Evolutionary conservation across 352 stramenopile species (phyloP).

Genomic region (Pythium sukuiense): DNA sequence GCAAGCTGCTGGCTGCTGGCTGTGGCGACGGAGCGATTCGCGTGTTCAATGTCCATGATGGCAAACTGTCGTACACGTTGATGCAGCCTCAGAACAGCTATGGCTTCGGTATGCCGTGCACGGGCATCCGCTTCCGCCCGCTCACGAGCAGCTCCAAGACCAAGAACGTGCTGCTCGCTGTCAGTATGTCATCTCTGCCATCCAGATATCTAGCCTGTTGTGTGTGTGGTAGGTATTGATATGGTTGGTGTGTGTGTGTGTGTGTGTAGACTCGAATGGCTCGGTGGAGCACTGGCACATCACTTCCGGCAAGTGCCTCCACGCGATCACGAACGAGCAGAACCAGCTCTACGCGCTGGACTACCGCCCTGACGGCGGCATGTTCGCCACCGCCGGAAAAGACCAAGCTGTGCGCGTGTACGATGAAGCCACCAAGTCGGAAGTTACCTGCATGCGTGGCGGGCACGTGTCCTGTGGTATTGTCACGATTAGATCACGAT

Average conservation of each 20-base stretch:
- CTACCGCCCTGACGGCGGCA: conserved; percentile 80
- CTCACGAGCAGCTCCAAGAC: conserved; percentile 82
- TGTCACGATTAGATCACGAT: neutral
- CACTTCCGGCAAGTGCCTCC: conserved; percentile 90
- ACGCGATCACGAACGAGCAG: conserved; percentile 85
- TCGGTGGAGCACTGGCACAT: conserved; percentile 93
- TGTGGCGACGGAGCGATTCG: conserved; percentile 87
- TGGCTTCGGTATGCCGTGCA: conserved; percentile 82
- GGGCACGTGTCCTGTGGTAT: conserved; percentile 29
- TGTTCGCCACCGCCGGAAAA: conserved; percentile 89
- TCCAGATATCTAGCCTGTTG: too few relatives aligned
- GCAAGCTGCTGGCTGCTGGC: conserved; percentile 77
- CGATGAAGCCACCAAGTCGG: conserved; percentile 86
- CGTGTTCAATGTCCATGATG: conserved; percentile 81
- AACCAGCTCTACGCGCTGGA: conserved; percentile 91
- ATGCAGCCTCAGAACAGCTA: conserved; percentile 68
- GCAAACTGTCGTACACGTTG: conserved; percentile 81
- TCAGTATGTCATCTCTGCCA: conserved; percentile 49
- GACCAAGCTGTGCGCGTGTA: conserved; percentile 89
- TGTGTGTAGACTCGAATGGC: conserved; percentile 71
- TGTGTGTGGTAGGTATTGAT: too few relatives aligned
- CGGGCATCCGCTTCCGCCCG: conserved; percentile 81
- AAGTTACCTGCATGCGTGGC: conserved; percentile 69
- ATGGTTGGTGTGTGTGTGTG: neutral
- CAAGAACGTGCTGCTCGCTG: conserved; percentile 90